A percentile compares a stretch with the other conserved stretches of the same genome.
phyloP scores from a whole-genome alignment of 352 stramenopile genomes.

The Globisporangium nunn region DNA sequence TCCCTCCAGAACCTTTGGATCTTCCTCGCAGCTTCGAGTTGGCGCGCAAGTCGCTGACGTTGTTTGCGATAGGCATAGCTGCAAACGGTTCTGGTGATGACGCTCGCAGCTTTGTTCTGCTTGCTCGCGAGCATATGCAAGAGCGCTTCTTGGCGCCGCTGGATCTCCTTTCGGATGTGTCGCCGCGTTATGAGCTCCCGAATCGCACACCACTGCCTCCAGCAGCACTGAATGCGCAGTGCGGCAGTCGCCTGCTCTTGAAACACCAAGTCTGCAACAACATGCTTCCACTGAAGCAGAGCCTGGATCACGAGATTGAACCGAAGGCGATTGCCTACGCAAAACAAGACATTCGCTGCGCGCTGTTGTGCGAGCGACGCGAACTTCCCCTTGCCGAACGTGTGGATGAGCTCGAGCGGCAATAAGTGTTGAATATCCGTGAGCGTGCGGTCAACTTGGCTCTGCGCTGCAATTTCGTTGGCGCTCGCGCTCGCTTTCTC shows the following conservation, averaged over 20 bases:
- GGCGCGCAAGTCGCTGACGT: conserved; percentile 2
- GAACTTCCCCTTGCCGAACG: conserved; percentile 46
- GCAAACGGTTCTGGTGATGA: conserved; percentile 38
- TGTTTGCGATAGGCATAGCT: conserved; percentile 9
- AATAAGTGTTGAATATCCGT: conserved; percentile 48
- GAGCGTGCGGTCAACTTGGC: conserved; percentile 34
- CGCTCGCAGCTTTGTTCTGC: conserved; percentile 32
- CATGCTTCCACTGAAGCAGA: conserved; percentile 35
- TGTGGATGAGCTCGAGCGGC: conserved; percentile 61
- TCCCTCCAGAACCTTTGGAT: conserved; percentile 55
- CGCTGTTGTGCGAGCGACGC: conserved; percentile 56
- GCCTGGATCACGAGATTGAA: conserved; percentile 33
- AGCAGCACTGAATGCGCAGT: conserved; percentile 49
- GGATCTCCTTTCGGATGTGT: conserved; percentile 28
- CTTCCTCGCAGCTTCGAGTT: conserved; percentile 17
- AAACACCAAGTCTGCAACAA: conserved; percentile 13
- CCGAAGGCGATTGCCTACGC: conserved; percentile 32
- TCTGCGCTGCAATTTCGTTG: conserved; percentile 19
- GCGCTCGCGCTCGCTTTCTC: conserved; percentile 7
- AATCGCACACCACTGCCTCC: conserved; percentile 32
- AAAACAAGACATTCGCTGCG: conserved; percentile 36
- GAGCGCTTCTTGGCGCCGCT: conserved; percentile 32
- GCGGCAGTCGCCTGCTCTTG: conserved; percentile 10
- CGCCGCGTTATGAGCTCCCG: conserved; percentile 18
- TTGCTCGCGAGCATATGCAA: conserved; percentile 35